phyloP scores from a whole-genome alignment of 208 protist species.

The Acanthamoeba triangularis region DNA sequence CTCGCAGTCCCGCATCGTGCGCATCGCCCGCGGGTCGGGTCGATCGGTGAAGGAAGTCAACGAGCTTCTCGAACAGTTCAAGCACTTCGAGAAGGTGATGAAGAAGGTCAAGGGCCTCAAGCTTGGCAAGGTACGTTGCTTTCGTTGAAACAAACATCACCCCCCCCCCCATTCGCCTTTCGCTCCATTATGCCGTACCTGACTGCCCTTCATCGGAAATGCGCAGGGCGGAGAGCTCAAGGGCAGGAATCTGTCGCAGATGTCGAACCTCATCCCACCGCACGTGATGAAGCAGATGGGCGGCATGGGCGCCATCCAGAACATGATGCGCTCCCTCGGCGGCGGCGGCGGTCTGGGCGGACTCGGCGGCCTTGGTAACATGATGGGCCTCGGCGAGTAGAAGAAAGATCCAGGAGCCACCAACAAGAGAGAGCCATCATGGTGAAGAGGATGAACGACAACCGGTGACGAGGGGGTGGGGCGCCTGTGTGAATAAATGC shows the following conservation, averaged over 20 bases:
- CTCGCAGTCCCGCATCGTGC: constrained; percentile 78
- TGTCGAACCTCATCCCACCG: constrained; percentile 86
- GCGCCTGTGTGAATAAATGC: no score
- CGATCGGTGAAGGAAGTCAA: constrained; percentile 81
- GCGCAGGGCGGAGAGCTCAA: constrained; percentile 66
- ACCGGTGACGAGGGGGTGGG: no score
- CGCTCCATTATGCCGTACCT: neutral
- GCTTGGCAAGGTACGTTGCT: constrained; percentile 3
- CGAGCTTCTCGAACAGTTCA: constrained; percentile 87
- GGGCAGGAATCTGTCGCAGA: constrained; percentile 74
- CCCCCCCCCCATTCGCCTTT: neutral
- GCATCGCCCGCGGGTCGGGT: constrained; percentile 88
- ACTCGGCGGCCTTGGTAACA: constrained; percentile 8
- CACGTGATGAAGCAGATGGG: constrained; percentile 91
- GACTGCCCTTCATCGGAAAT: neutral
- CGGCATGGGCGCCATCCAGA: constrained; percentile 76
- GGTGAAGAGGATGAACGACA: no score
- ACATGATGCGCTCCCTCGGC: constrained; percentile 83
- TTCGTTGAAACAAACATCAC: no score
- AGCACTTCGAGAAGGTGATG: constrained; percentile 87
- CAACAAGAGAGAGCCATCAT: neutral
- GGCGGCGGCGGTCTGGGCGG: constrained; percentile 45
- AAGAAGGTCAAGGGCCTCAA: constrained; percentile 82
- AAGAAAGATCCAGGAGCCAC: neutral
- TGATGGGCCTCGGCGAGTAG: constrained; percentile 53